Evolutionary conservation across 768 basidiomycete genomes (phyloP).

Genomic region (Leucocoprinus birnbaumii): DNA sequence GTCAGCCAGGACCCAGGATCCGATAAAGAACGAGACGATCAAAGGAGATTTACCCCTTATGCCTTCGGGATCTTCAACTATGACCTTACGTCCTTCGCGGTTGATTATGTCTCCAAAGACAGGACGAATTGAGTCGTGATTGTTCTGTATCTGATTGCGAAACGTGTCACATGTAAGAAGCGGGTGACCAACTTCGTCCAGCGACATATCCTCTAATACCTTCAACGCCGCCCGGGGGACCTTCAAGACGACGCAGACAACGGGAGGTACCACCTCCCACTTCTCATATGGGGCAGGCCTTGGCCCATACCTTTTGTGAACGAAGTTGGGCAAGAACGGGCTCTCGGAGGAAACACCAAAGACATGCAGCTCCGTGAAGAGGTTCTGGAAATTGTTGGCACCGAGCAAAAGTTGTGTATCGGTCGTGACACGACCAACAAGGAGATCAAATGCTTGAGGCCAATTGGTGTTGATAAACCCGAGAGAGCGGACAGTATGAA

Average conservation of each 20-base stretch:
- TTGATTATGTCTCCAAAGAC: conserved; percentile 27
- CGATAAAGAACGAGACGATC: conserved; percentile 32
- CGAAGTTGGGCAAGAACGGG: conserved; percentile 5
- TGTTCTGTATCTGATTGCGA: conserved; percentile 19
- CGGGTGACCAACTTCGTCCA: conserved; percentile 26
- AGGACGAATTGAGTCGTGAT: conserved; percentile 30
- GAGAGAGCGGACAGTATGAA: conserved; percentile 32
- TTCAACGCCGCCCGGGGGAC: conserved; percentile 30
- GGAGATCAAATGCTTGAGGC: conserved; percentile 34
- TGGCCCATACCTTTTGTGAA: conserved; percentile 8
- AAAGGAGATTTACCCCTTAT: conserved; percentile 31
- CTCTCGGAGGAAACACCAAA: conserved; percentile 31
- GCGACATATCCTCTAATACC: conserved; percentile 19
- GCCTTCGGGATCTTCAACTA: conserved; percentile 28
- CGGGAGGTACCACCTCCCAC: conserved; percentile 28
- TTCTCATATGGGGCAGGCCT: conserved; percentile 17
- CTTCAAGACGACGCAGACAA: conserved; percentile 30
- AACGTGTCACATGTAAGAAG: conserved; percentile 32
- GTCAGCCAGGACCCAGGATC: conserved; percentile 27
- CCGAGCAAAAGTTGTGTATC: conserved; percentile 24
- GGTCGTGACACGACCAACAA: conserved; percentile 21
- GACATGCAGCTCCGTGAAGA: conserved; percentile 41
- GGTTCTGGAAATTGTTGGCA: conserved; percentile 38
- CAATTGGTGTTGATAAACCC: conserved; percentile 36
- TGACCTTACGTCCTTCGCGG: conserved; percentile 12